These are phyloP conservation scores for Penicillium vulpinum DNA, from an alignment of 2,329 filamentous ascomycete genomes.

Conservation along the genomic window DNA sequence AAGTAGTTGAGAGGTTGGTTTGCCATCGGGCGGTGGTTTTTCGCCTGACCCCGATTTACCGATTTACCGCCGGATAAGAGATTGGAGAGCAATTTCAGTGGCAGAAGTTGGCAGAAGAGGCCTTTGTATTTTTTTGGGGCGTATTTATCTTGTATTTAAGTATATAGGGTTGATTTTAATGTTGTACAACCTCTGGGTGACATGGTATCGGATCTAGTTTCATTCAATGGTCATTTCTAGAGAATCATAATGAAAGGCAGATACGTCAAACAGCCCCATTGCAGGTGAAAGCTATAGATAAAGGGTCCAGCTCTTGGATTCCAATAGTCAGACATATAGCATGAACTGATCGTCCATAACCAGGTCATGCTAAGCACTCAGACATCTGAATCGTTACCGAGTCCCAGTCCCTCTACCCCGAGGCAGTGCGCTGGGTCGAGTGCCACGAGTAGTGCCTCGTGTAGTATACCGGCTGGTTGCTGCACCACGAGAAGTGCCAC, in stretches of 20 bases:
- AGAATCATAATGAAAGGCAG: neutral
- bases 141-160: neutral
- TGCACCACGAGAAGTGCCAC: conserved; percentile 27
- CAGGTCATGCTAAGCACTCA: neutral
- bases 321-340: neutral
- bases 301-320: conserved; percentile 1
- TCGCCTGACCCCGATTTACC: conserved; percentile 21
- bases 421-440: conserved; percentile 41
- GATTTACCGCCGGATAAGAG: conserved; percentile 27
- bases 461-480: conserved; percentile 38
- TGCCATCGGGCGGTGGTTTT: conserved; percentile 24
- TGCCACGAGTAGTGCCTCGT: conserved; percentile 34
- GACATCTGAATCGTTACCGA: conserved; percentile 27
- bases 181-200: neutral
- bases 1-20: conserved; percentile 6
- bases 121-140: neutral
- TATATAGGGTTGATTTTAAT: neutral
- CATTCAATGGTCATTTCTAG: conserved; percentile 1
- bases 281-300: neutral
- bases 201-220: neutral
- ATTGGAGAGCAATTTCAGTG: conserved; percentile 11
- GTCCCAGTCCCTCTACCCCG: conserved; percentile 37
- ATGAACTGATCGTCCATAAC: neutral
- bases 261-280: neutral
- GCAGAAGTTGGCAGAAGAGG: conserved; percentile 1